Evolutionary conservation across 2,329 filamentous ascomycete species (phyloP).

Genomic region (Penicillium sp.): DNA sequence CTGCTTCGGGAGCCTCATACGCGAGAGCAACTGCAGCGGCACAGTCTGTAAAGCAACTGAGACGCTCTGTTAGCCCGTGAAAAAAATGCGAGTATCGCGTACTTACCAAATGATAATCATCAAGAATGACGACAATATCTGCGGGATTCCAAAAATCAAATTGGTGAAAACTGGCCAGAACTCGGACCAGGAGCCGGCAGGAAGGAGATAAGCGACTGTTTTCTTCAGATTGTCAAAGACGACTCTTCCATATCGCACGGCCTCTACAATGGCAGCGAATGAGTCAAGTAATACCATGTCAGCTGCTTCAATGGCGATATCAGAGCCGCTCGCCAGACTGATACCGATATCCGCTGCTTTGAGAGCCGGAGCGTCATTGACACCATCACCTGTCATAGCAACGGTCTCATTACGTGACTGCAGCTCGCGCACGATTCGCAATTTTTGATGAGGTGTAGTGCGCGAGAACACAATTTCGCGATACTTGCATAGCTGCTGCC

Average conservation of each 20-base stretch:
- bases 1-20: slow-evolving; percentile 75
- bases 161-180: slow-evolving; percentile 76
- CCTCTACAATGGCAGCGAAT: slow-evolving; percentile 5
- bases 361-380: slow-evolving; percentile 80
- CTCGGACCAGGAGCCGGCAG: slow-evolving; percentile 70
- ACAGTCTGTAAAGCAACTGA: slow-evolving; percentile 72
- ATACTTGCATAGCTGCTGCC: not conserved
- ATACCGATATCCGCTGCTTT: slow-evolving; percentile 81
- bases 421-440: not conserved
- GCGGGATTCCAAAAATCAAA: slow-evolving; percentile 70
- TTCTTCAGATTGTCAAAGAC: slow-evolving; percentile 13
- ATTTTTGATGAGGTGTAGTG: not conserved
- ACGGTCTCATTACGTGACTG: not conserved
- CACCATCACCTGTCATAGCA: slow-evolving; percentile 84
- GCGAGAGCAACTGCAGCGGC: slow-evolving; percentile 71
- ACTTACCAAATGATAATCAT: slow-evolving; percentile 66
- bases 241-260: slow-evolving; percentile 7
- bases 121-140: slow-evolving; percentile 71
- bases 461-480: not conserved
- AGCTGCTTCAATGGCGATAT: slow-evolving; percentile 12
- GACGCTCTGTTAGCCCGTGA: not conserved
- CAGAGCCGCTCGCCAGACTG: slow-evolving; percentile 14
- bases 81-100: not conserved
- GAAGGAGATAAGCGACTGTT: slow-evolving; percentile 7
- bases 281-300: slow-evolving; percentile 8